A percentile compares a stretch with the other conserved stretches of the same genome.
These are phyloP conservation scores for Phlebiopsis flavidoalba DNA, from an alignment of 768 basidiomycete genomes.

Conservation along the genomic window DNA sequence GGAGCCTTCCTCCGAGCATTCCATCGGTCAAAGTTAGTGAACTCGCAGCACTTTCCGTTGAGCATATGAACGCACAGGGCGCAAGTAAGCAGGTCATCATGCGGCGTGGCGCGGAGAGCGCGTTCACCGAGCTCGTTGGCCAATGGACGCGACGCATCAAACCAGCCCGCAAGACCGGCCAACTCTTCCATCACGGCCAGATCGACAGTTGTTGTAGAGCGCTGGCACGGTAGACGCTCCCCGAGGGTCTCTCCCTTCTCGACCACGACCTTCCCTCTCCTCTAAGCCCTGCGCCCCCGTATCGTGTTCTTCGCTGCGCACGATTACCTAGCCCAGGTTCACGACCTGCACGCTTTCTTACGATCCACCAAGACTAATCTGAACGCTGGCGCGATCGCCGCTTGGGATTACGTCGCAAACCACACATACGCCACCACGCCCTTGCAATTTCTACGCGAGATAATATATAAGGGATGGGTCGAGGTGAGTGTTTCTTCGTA, in stretches of 20 bases:
- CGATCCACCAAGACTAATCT: background rate
- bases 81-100: background rate
- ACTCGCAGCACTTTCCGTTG: background rate
- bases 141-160: background rate
- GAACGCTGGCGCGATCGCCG: background rate
- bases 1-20: too few relatives aligned
- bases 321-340: background rate
- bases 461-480: slow-evolving; percentile 16
- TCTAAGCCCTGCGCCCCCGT: background rate
- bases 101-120: background rate
- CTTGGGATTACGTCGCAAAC: background rate
- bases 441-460: background rate
- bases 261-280: slow-evolving; percentile 3
- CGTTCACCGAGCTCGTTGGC: background rate
- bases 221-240: slow-evolving; percentile 6
- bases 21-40: too few relatives aligned
- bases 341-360: background rate
- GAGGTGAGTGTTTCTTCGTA: slow-evolving; percentile 10
- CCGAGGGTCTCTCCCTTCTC: background rate
- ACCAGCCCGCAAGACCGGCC: background rate
- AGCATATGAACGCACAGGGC: background rate
- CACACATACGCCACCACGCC: background rate
- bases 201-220: slow-evolving; percentile 6
- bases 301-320: background rate
- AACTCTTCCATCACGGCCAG: slow-evolving; percentile 2